Evolutionary conservation across 139 green algal genomes (phyloP).

Genomic region (Monoraphidium neglectum): DNA sequence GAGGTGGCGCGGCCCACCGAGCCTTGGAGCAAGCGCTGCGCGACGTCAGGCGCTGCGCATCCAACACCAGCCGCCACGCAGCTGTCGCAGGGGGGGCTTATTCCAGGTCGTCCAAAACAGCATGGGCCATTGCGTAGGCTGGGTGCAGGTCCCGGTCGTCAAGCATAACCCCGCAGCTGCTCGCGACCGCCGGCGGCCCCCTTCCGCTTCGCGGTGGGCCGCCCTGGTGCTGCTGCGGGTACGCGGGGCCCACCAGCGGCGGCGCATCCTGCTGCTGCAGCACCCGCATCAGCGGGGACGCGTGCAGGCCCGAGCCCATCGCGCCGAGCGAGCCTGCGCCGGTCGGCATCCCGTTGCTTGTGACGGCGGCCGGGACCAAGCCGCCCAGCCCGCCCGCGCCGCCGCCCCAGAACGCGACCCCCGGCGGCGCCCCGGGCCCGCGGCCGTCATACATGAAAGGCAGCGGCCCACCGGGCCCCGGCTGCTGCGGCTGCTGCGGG

Average conservation of each 20-base stretch:
- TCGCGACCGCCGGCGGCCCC: background rate
- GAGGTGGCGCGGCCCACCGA: slow-evolving; percentile 15
- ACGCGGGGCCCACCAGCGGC: background rate
- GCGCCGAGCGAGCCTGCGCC: background rate
- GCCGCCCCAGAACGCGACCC: no score
- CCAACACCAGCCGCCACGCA: background rate
- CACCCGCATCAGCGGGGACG: background rate
- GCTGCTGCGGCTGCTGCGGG: background rate
- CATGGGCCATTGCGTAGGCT: slow-evolving; percentile 26
- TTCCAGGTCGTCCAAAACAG: slow-evolving; percentile 19
- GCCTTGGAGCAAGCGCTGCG: background rate
- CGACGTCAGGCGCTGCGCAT: background rate
- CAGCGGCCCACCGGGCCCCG: background rate
- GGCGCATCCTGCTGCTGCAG: slow-evolving; percentile 17
- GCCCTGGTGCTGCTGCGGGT: slow-evolving; percentile 25
- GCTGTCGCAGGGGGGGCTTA: background rate
- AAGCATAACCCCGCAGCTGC: slow-evolving; percentile 1
- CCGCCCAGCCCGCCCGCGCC: no score
- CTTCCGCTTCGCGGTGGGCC: slow-evolving; percentile 4
- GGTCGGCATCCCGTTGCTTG: background rate
- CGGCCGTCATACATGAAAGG: no score
- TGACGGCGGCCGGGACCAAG: no score
- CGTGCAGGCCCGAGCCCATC: background rate
- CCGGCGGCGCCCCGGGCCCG: no score
- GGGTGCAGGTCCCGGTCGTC: slow-evolving; percentile 28